Evolutionary conservation across 2,329 filamentous ascomycete species (phyloP).

Genomic region (Blumeriella jaapii): DNA sequence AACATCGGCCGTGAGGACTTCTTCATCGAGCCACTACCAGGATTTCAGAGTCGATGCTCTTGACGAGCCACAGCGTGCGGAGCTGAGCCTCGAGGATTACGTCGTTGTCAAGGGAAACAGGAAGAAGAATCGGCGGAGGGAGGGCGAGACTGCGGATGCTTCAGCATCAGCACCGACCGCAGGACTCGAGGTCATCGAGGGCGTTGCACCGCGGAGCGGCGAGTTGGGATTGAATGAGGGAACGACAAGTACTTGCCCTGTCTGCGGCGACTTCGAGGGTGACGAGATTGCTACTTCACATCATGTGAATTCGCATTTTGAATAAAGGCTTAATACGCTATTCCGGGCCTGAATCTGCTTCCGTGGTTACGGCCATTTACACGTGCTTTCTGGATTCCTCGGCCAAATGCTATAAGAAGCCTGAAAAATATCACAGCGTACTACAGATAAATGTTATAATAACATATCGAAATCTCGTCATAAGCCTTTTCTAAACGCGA

Average conservation of each 20-base stretch:
- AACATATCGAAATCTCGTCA: too few species aligned
- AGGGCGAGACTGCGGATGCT: neutral
- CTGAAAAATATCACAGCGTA: too few species aligned
- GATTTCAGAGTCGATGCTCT: conserved; percentile 16
- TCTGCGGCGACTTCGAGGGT: conserved; percentile 24
- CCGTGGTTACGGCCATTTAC: neutral
- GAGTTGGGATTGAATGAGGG: too few species aligned
- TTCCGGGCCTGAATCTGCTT: too few species aligned
- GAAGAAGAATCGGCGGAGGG: conserved; percentile 7
- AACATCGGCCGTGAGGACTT: neutral
- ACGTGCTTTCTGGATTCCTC: too few species aligned
- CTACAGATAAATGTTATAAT: too few species aligned
- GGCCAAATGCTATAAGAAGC: too few species aligned
- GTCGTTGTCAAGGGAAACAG: conserved; percentile 13
- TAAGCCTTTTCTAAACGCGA: too few species aligned
- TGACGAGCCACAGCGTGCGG: conserved; percentile 9
- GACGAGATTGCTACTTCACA: conserved; percentile 23
- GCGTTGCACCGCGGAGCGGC: too few species aligned
- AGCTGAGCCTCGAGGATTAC: conserved; percentile 16
- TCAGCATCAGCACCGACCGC: neutral
- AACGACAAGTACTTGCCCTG: conserved; percentile 18
- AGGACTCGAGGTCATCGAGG: too few species aligned
- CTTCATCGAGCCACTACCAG: conserved; percentile 1
- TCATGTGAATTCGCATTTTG: conserved; percentile 24
- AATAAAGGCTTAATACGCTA: conserved; percentile 9